Percentiles rank a stretch among this genome's conserved stretches.
These are phyloP conservation scores for Kwoniella newhampshirensis DNA, from an alignment of 768 basidiomycete genomes.

Conservation along the genomic window DNA sequence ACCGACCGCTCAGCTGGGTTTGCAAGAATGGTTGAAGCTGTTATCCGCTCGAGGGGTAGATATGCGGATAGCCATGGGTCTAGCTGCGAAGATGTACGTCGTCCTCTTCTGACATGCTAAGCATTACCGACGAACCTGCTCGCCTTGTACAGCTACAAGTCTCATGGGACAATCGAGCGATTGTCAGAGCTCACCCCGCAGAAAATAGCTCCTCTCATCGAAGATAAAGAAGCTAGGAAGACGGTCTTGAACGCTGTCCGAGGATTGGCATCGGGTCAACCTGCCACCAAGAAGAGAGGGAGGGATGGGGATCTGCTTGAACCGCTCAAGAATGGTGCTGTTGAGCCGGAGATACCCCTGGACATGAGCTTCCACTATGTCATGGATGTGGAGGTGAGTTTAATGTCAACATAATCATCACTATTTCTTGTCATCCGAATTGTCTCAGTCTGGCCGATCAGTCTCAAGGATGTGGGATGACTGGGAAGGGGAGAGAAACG, in stretches of 20 bases:
- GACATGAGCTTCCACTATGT: slow-evolving; percentile 33
- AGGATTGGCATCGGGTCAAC: slow-evolving; percentile 37
- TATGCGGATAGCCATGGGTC: slow-evolving; percentile 50
- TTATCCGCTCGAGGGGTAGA: slow-evolving; percentile 45
- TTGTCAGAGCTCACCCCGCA: slow-evolving; percentile 30
- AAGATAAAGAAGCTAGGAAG: slow-evolving; percentile 47
- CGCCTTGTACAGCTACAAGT: slow-evolving; percentile 36
- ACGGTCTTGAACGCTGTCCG: slow-evolving; percentile 43
- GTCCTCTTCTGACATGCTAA: background rate
- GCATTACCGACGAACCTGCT: background rate
- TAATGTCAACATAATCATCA: no score
- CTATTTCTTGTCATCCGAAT: background rate
- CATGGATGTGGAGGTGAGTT: slow-evolving; percentile 35
- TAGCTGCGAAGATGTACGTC: slow-evolving; percentile 51
- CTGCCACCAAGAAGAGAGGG: slow-evolving; percentile 36
- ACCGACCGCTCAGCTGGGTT: slow-evolving; percentile 27
- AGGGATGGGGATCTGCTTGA: slow-evolving; percentile 42
- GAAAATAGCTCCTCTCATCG: slow-evolving; percentile 36
- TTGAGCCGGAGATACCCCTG: slow-evolving; percentile 15
- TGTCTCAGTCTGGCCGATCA: no score
- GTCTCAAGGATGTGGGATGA: no score
- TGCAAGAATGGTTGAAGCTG: slow-evolving; percentile 50
- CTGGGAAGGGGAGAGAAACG: slow-evolving; percentile 11
- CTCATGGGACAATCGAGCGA: slow-evolving; percentile 37
- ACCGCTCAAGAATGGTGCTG: slow-evolving; percentile 19